Percentiles rank a stretch among this genome's conserved stretches.
phyloP scores from a whole-genome alignment of 148 eudicot species.

The Camellia granthamiana region DNA sequence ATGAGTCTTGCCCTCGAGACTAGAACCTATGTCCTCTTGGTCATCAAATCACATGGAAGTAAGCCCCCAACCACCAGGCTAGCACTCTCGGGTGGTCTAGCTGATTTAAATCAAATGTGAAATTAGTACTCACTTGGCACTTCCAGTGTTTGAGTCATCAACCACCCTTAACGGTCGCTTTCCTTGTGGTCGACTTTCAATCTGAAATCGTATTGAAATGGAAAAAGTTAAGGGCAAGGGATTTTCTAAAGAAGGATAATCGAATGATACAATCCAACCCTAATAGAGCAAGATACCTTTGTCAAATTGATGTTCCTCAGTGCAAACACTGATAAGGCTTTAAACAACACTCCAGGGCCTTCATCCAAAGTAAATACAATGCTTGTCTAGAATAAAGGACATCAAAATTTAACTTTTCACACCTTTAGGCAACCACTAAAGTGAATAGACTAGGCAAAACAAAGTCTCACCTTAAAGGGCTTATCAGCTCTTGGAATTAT shows the following conservation, averaged over 20 bases:
- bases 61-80: too few relatives aligned
- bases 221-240: not conserved
- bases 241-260: not conserved
- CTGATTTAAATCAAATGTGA: not conserved
- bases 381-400: constrained; percentile 33
- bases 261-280: not conserved
- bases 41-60: too few relatives aligned
- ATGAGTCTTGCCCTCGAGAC: too few relatives aligned
- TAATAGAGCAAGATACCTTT: constrained; percentile 25
- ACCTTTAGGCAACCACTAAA: not conserved
- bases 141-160: constrained; percentile 30
- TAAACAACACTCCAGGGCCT: constrained; percentile 54
- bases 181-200: constrained; percentile 54
- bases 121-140: constrained; percentile 22
- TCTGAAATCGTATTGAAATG: constrained; percentile 21
- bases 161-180: constrained; percentile 28
- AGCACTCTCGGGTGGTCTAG: not conserved
- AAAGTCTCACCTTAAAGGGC: constrained; percentile 41
- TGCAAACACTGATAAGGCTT: constrained; percentile 54
- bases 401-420: not conserved
- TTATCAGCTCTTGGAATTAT: constrained; percentile 42
- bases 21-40: too few relatives aligned
- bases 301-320: constrained; percentile 41
- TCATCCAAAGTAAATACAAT: constrained; percentile 52
- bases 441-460: constrained; percentile 1